Evolutionary conservation across 2,329 filamentous ascomycete genomes (phyloP).

Genomic region (Tolypocladium nubicola): DNA sequence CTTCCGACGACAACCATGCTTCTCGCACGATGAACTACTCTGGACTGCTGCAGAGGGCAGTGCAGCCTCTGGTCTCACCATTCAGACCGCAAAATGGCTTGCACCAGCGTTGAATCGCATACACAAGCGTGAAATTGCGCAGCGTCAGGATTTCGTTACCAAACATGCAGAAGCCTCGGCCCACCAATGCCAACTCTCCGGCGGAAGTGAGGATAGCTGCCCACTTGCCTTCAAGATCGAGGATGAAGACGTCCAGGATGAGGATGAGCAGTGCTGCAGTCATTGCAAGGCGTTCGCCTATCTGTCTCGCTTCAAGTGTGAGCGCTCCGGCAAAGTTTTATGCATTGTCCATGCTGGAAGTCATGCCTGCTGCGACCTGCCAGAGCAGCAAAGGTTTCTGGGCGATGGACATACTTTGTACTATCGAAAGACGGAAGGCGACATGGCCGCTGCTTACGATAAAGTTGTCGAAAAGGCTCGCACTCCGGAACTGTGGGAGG

Average conservation of each 20-base stretch:
- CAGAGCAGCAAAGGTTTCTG: conserved; percentile 55
- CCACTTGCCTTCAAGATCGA: conserved; percentile 53
- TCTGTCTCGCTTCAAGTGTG: conserved; percentile 80
- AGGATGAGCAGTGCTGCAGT: conserved; percentile 86
- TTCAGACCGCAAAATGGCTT: conserved; percentile 92
- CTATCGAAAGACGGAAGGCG: conserved; percentile 67
- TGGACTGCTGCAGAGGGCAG: conserved; percentile 81
- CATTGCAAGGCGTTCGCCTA: conserved; percentile 92
- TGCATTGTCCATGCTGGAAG: conserved; percentile 75
- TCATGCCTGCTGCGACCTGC: conserved; percentile 67
- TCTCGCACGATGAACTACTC: conserved; percentile 91
- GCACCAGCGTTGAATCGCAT: conserved; percentile 77
- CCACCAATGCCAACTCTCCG: conserved; percentile 39
- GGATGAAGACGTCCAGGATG: conserved; percentile 71
- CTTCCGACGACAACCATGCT: conserved; percentile 88
- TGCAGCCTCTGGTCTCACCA: conserved; percentile 51
- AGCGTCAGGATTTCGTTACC: conserved; percentile 57
- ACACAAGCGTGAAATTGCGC: conserved; percentile 58
- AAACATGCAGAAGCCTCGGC: conserved; percentile 47
- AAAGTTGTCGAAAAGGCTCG: conserved; percentile 80
- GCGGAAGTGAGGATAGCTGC: conserved; percentile 40
- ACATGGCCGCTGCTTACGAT: conserved; percentile 53
- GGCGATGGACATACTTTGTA: conserved; percentile 64
- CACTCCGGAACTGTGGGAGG: conserved; percentile 79
- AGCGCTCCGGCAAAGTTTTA: conserved; percentile 67